Conservation (phyloP, 2,329 filamentous ascomycete species). For the Metarhizium album region DNA sequence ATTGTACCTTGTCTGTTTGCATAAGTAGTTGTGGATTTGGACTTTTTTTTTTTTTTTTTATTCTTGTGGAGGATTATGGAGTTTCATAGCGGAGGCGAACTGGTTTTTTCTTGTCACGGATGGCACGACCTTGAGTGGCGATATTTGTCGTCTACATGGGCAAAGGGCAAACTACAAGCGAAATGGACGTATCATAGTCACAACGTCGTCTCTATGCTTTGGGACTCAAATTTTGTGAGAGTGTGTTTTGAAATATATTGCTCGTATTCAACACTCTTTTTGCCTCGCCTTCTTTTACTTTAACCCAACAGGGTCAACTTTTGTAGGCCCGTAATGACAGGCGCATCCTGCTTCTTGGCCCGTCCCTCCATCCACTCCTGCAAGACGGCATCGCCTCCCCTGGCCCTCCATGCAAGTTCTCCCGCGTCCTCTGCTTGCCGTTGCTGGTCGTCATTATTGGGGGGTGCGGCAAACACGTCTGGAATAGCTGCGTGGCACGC, state of each 20-base stretch:
- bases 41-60: neutral
- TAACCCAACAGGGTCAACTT: conserved; percentile 40
- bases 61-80: neutral
- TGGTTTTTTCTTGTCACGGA: neutral
- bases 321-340: conserved; percentile 36
- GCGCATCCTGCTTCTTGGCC: conserved; percentile 34
- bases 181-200: neutral
- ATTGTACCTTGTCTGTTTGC: neutral
- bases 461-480: conserved; percentile 51
- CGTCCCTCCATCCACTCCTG: conserved; percentile 37
- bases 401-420: conserved; percentile 20
- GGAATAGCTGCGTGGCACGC: conserved; percentile 54
- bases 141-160: neutral
- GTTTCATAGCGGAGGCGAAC: conserved; percentile 25
- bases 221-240: neutral
- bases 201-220: neutral
- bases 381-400: conserved; percentile 42
- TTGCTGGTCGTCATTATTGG: conserved; percentile 9
- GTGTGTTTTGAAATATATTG: too few species aligned
- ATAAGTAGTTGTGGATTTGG: neutral
- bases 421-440: conserved; percentile 12
- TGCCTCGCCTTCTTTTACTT: neutral
- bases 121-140: conserved; percentile 7
- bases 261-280: neutral
- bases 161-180: conserved; percentile 8